Base-by-base conservation (phyloP, 768 basidiomycete genomes). In the Lentinula guzmanii region DNA sequence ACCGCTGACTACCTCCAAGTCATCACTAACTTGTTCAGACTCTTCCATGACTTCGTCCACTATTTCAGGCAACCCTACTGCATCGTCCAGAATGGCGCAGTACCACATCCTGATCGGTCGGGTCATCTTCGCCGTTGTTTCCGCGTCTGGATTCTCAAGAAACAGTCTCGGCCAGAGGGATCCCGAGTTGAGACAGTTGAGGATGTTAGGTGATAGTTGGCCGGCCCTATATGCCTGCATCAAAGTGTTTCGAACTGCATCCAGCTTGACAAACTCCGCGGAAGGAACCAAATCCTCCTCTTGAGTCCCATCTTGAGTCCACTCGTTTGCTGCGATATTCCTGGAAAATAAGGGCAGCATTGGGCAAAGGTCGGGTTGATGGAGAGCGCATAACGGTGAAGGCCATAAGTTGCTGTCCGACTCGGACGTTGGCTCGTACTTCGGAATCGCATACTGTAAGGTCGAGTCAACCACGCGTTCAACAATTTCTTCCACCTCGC, bases 401-500 rank as follows among this genome's bases (percentile, higher is more conserved):
- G 80, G 75, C 83, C 84, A 87, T 28, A 85, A 71, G n/a, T 74
- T 69, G 58, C 68, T 73, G 45, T 68, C 65, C 5, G 75, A 79
- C 34, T 70, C 67, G 1, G 71, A 60, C 46, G 76, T 75, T 42
- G 77, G 79, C 52, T 80, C 80, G 55, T 78, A 77, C 68, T 81
- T 83, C 2, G 87, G 84, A 37, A 93, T 85, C 15, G 89, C 86
- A 68, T 93, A 93, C 69, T 90, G 86, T 28, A 93, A 75, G 1
- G 91, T 85, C 16, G 87, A 85, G 64, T 87, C 85, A 7, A 88
- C 89, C 16, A 91, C 81, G 52, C 82, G 79, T 55, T 92, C 87
- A 34, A 87, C 77, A 46, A 90, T 81, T 11, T 67, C 71, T 52
- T 87, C 86, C 31, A 85, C 73, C 71, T 93, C 90, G n/a, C 84